These are phyloP conservation scores for Dendrocalamus sinicus DNA, from an alignment of 176 grass and related monocot species.

Conservation along the genomic window DNA sequence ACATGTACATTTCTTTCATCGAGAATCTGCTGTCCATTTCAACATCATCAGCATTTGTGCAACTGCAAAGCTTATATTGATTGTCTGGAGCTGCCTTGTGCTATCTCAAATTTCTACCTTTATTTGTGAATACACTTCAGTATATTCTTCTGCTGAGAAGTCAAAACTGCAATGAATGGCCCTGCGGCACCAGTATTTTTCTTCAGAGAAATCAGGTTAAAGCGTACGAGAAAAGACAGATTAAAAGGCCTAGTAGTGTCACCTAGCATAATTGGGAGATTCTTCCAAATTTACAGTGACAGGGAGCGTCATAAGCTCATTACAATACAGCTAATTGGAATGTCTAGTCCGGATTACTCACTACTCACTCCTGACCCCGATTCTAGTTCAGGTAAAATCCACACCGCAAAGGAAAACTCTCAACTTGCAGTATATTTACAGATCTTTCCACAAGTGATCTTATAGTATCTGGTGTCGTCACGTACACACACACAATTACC, in stretches of 20 bases:
- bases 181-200: background rate
- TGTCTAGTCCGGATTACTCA: slow-evolving; percentile 37
- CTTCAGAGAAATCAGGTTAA: background rate
- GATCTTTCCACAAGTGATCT: slow-evolving; percentile 38
- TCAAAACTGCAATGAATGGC: background rate
- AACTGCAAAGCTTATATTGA: background rate
- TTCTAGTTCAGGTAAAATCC: slow-evolving; percentile 49
- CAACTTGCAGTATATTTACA: slow-evolving; percentile 71
- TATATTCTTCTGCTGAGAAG: background rate
- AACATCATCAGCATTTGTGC: background rate
- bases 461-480: slow-evolving; percentile 19
- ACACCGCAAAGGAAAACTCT: slow-evolving; percentile 32
- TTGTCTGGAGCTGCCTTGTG: background rate
- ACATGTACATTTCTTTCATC: background rate
- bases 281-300: slow-evolving; percentile 38
- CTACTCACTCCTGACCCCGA: slow-evolving; percentile 38
- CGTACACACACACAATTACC: background rate
- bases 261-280: slow-evolving; percentile 3
- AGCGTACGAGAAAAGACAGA: background rate
- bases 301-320: slow-evolving; percentile 45
- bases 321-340: slow-evolving; percentile 39
- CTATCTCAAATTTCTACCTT: background rate
- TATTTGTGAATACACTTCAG: background rate
- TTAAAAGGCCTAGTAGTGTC: background rate
- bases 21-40: background rate